Evolutionary conservation across 208 protist species (phyloP), one percentile per base, ranked within the genome.

Genomic region (Leishmania lainsoni): DNA sequence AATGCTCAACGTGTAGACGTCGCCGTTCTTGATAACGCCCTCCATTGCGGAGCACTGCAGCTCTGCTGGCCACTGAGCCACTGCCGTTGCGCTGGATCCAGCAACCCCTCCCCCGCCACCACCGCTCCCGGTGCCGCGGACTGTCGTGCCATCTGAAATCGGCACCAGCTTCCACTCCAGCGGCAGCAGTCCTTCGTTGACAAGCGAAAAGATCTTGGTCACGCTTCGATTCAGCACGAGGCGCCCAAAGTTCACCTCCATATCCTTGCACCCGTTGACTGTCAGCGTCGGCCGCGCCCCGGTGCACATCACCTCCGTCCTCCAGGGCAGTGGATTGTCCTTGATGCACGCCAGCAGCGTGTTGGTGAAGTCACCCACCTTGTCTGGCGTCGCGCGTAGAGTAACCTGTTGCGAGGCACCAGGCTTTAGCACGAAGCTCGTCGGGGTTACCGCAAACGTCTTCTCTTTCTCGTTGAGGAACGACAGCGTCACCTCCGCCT

Each of bases 241-340:
- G 42, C 93, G 92, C 17, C 91, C 92, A 85, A 96, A 96, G 76
- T 99, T 95, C 26, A 95, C 81, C 74, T 91, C 75, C 9, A 77
- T 77, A 59, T 92, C 93, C 85, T 94, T 97, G 85, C 52, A 81
- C 66, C 84, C 97, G 86, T 96, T 84, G 32, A 96, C 76, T n/a
- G 88, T 90, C 32, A 98, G 79, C 5, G 86, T 86, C 29, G 98
- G 98, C 6, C 89, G 87, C 8, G 90, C 89, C 56, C 98, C 98
- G 32, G 92, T 91, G 85, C 93, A 98, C 16, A 63, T 83, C 63
- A 99, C 82, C 58, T 94, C 81, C 77, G 98, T 94, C 70, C 79
- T 83, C 88, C 96, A 97, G 61, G 97, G 97, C 70, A 89, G 84
- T 32, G 98, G 98, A 81, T 99, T 99, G 83, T 98, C 93, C 81